A percentile compares a stretch with the other conserved stretches of the same genome.
phyloP scores from a whole-genome alignment of 345 rosid genomes.

The Carallia pectinifolia region DNA sequence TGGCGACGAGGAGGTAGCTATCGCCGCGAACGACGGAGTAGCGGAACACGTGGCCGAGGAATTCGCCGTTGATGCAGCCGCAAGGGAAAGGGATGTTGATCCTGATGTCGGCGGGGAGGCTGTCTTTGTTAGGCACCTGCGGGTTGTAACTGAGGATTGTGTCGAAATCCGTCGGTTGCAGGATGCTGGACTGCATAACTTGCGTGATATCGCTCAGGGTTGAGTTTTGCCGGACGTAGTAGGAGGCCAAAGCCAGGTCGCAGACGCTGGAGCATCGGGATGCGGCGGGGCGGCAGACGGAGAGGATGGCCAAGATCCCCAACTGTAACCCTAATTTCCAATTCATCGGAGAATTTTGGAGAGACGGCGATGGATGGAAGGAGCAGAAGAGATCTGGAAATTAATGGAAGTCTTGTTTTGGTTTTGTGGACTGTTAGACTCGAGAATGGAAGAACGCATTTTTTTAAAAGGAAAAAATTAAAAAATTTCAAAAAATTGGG shows the following conservation, averaged over 20 bases:
- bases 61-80: conserved; percentile 48
- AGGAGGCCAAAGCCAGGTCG: conserved; percentile 58
- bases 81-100: conserved; percentile 71
- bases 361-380: background rate
- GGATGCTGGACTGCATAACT: conserved; percentile 21
- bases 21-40: conserved; percentile 22
- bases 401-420: background rate
- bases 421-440: conserved; percentile 11
- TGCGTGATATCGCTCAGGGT: conserved; percentile 45
- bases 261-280: conserved; percentile 28
- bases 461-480: too few relatives aligned
- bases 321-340: background rate
- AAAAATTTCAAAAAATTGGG: too few relatives aligned
- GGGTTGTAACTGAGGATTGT: conserved; percentile 37
- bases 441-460: background rate
- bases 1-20: conserved; percentile 36
- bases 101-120: conserved; percentile 23
- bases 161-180: background rate
- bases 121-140: conserved; percentile 37
- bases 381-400: background rate
- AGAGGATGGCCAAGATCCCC: background rate
- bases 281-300: conserved; percentile 1
- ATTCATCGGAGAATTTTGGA: conserved; percentile 7
- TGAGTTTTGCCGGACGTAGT: conserved; percentile 42
- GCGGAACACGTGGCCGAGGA: conserved; percentile 49